Evolutionary conservation across 768 basidiomycete species (phyloP).

Genomic region (Austroboletus eburneus): DNA sequence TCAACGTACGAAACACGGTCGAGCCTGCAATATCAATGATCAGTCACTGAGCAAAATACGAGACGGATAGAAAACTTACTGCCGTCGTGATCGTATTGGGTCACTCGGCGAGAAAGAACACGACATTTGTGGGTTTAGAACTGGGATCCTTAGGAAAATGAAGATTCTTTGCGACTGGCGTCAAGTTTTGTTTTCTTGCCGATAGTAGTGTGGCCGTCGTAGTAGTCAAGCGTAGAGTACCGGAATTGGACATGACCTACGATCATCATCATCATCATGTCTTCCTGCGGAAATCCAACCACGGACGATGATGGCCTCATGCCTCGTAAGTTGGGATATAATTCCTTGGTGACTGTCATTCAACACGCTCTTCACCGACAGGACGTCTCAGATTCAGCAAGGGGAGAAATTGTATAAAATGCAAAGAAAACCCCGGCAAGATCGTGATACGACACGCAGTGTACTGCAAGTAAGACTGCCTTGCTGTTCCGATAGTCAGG

Average conservation of each 20-base stretch:
- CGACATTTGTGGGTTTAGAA: neutral
- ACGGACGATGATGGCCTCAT: slow-evolving; percentile 59
- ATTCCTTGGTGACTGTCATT: neutral
- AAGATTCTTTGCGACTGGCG: too few relatives aligned
- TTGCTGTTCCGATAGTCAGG: neutral
- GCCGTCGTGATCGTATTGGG: too few relatives aligned
- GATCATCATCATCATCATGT: too few relatives aligned
- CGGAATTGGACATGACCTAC: too few relatives aligned
- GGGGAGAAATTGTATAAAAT: slow-evolving; percentile 66
- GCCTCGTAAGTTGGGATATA: slow-evolving; percentile 47
- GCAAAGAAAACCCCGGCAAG: slow-evolving; percentile 61
- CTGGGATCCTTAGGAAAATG: neutral
- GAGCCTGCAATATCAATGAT: neutral
- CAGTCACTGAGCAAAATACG: neutral
- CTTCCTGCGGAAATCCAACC: slow-evolving; percentile 63
- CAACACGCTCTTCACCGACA: slow-evolving; percentile 22
- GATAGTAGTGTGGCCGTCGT: too few relatives aligned
- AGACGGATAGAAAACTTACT: slow-evolving; percentile 7
- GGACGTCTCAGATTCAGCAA: slow-evolving; percentile 67
- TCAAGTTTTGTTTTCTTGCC: too few relatives aligned
- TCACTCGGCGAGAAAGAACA: neutral
- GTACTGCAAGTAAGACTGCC: slow-evolving; percentile 68
- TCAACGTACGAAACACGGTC: neutral
- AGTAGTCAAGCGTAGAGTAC: neutral
- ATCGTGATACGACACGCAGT: slow-evolving; percentile 75